Evolutionary conservation across 1,139 yeast genomes (phyloP).

Genomic region (Kodamaea anthophila): DNA sequence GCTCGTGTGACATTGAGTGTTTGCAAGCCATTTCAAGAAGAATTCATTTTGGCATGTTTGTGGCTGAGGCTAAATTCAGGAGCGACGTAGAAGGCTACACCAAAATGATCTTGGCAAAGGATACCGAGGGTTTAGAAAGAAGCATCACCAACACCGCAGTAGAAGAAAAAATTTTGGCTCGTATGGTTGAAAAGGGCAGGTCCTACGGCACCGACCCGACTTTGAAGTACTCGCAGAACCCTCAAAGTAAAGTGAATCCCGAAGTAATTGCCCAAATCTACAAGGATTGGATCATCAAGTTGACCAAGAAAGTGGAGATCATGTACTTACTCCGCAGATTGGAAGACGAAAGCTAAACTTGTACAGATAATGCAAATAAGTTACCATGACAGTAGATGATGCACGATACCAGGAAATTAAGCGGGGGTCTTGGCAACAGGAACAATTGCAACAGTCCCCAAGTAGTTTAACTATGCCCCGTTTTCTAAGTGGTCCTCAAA

Average conservation of each 20-base stretch:
- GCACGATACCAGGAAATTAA: too few relatives aligned
- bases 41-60: constrained; percentile 95
- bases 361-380: too few relatives aligned
- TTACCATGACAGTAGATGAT: too few relatives aligned
- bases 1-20: constrained; percentile 77
- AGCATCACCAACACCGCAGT: constrained; percentile 85
- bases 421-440: too few relatives aligned
- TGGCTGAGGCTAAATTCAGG: constrained; percentile 88
- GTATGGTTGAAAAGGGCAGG: constrained; percentile 74
- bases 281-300: constrained; percentile 82
- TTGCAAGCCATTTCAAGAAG: constrained; percentile 88
- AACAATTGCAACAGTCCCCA: too few relatives aligned
- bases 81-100: constrained; percentile 60
- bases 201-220: constrained; percentile 88
- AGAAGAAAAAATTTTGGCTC: constrained; percentile 73
- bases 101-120: constrained; percentile 57
- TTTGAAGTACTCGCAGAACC: constrained; percentile 57
- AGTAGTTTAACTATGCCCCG: too few relatives aligned
- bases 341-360: constrained; percentile 61
- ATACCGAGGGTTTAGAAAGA: constrained; percentile 65
- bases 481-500: too few relatives aligned
- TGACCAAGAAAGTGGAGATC: constrained; percentile 91
- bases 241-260: constrained; percentile 75
- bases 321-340: constrained; percentile 81
- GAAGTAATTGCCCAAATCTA: constrained; percentile 76